A percentile compares a stretch with the other conserved stretches of the same genome.
These are phyloP conservation scores for Pichia paraexigua DNA, from an alignment of 805 yeast genomes.

Conservation along the genomic window DNA sequence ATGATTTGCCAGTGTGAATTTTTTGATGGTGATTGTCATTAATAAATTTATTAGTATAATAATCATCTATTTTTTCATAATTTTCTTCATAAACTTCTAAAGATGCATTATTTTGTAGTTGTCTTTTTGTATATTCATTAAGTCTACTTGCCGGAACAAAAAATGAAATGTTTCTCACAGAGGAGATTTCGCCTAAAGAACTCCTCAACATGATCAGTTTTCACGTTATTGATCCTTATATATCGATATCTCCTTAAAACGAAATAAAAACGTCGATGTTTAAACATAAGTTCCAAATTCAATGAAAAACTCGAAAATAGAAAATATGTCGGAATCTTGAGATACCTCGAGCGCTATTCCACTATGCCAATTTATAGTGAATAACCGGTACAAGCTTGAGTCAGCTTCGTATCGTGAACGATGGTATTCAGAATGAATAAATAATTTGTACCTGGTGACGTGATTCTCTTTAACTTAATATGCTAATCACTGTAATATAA, in stretches of 20 bases:
- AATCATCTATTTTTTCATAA: background rate
- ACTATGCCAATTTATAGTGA: too few species aligned
- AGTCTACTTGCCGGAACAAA: slow-evolving; percentile 10
- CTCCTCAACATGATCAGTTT: background rate
- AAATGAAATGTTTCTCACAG: slow-evolving; percentile 5
- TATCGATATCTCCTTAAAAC: background rate
- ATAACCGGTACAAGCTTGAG: too few species aligned
- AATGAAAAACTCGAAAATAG: background rate
- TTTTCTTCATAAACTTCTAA: slow-evolving; percentile 6
- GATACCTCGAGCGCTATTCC: too few species aligned
- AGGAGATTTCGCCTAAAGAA: background rate
- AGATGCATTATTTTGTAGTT: slow-evolving; percentile 5
- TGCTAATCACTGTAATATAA: too few species aligned
- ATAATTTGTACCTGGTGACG: too few species aligned
- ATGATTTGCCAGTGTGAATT: background rate
- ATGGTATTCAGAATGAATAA: too few species aligned
- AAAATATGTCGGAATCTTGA: too few species aligned
- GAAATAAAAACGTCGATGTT: background rate
- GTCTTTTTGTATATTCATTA: slow-evolving; percentile 8
- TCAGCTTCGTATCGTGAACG: too few species aligned
- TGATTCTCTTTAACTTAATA: too few species aligned
- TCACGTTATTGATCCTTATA: background rate
- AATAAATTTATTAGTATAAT: background rate
- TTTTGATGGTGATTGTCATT: background rate
- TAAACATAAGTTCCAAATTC: background rate